Percentiles rank a stretch among this genome's conserved stretches.
phyloP scores from a whole-genome alignment of 495 filamentous ascomycete species.

The Penicillium coprophilum region DNA sequence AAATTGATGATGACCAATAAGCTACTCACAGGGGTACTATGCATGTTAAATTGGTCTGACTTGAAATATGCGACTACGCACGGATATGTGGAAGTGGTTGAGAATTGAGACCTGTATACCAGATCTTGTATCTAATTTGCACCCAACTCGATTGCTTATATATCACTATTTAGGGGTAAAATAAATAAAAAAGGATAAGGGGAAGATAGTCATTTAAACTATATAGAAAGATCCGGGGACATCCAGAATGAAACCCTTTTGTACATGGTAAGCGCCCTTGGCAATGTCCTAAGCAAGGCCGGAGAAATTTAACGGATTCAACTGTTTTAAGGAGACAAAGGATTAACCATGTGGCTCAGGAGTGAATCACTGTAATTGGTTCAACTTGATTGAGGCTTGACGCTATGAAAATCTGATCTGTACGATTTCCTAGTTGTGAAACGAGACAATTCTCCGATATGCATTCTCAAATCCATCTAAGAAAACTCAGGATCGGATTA shows the following conservation, averaged over 20 bases:
- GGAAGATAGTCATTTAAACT: too few relatives aligned
- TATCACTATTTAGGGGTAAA: too few relatives aligned
- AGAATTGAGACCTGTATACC: background rate
- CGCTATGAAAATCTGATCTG: background rate
- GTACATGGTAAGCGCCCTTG: conserved; percentile 4
- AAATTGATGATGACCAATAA: conserved; percentile 18
- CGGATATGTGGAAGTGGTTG: background rate
- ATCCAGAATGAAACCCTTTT: too few relatives aligned
- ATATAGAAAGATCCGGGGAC: too few relatives aligned
- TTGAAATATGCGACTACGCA: background rate
- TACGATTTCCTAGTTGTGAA: too few relatives aligned
- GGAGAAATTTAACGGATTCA: background rate
- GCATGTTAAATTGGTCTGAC: background rate
- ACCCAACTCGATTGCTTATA: background rate
- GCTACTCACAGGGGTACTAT: background rate
- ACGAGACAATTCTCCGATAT: too few relatives aligned
- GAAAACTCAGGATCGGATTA: too few relatives aligned
- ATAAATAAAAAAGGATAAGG: too few relatives aligned
- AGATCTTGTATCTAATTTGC: background rate
- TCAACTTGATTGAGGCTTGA: conserved; percentile 1
- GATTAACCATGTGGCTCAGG: conserved; percentile 1
- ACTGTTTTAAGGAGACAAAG: too few relatives aligned
- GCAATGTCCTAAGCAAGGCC: background rate
- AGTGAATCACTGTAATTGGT: background rate
- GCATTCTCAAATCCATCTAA: too few relatives aligned